Evolutionary conservation across 352 stramenopile genomes (phyloP).

Genomic region (Phytopythium chamaehyphon): DNA sequence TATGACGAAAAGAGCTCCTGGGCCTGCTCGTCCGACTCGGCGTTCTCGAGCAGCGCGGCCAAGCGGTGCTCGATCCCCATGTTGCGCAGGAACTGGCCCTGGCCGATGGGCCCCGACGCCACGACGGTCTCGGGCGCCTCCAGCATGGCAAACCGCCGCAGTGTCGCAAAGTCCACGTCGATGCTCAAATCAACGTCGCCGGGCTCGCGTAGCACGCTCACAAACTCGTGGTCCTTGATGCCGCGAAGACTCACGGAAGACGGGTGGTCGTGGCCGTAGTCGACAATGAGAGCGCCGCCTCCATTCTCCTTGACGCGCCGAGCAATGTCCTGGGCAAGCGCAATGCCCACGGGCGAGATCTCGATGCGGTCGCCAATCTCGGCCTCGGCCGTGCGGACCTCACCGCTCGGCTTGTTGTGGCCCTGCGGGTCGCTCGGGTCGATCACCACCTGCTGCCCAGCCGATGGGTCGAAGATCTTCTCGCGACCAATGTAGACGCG

Average conservation of each 20-base stretch:
- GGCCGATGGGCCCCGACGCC: slow-evolving; percentile 85
- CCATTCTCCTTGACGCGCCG: slow-evolving; percentile 79
- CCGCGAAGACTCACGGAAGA: slow-evolving; percentile 89
- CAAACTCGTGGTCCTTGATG: slow-evolving; percentile 94
- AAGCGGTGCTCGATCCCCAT: slow-evolving; percentile 95
- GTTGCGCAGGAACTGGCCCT: slow-evolving; percentile 92
- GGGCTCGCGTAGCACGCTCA: slow-evolving; percentile 89
- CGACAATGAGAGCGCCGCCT: slow-evolving; percentile 90
- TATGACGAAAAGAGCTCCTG: slow-evolving; percentile 90
- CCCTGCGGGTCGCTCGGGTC: slow-evolving; percentile 22
- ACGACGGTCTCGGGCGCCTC: slow-evolving; percentile 40
- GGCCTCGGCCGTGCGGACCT: slow-evolving; percentile 47
- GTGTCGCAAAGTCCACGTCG: slow-evolving; percentile 85
- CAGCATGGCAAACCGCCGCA: slow-evolving; percentile 60
- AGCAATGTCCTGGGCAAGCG: slow-evolving; percentile 91
- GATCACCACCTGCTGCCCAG: slow-evolving; percentile 19
- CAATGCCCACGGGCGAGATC: slow-evolving; percentile 91
- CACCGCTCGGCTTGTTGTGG: slow-evolving; percentile 18
- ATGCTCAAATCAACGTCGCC: slow-evolving; percentile 92
- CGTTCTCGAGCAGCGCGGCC: slow-evolving; percentile 86
- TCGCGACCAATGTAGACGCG: slow-evolving; percentile 85
- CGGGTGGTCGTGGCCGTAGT: slow-evolving; percentile 93
- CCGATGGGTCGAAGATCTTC: slow-evolving; percentile 68
- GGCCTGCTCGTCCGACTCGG: slow-evolving; percentile 76
- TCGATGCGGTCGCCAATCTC: slow-evolving; percentile 89